A percentile compares a stretch with the other conserved stretches of the same genome.
Evolutionary conservation across 148 eudicot genomes (phyloP).

Genomic region (Silene uniflora): DNA sequence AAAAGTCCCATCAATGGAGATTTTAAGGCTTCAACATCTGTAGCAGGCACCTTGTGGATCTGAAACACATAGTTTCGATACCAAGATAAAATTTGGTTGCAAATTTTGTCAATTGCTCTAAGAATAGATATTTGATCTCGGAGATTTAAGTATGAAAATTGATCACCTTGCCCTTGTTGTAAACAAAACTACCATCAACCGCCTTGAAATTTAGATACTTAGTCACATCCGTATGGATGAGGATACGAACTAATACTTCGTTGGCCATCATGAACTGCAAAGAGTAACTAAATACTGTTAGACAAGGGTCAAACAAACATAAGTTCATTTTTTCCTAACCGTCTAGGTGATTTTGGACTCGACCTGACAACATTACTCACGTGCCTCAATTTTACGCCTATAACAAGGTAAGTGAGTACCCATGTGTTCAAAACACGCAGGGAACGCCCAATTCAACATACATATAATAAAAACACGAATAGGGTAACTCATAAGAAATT

Average conservation of each 20-base stretch:
- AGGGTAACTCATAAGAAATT: too few relatives aligned
- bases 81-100: neutral
- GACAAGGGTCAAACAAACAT: neutral
- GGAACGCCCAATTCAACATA: too few relatives aligned
- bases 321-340: too few relatives aligned
- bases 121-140: neutral
- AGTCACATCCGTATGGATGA: conserved; percentile 74
- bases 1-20: conserved; percentile 78
- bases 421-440: too few relatives aligned
- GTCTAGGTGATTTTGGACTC: too few relatives aligned
- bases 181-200: conserved; percentile 86
- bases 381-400: too few relatives aligned
- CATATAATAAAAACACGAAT: too few relatives aligned
- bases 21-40: conserved; percentile 78
- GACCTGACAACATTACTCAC: too few relatives aligned
- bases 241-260: conserved; percentile 65
- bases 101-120: neutral
- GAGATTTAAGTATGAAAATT: neutral
- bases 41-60: conserved; percentile 90
- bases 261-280: conserved; percentile 87
- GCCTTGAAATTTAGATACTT: conserved; percentile 83
- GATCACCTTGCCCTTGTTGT: conserved; percentile 83
- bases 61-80: conserved; percentile 18
- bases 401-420: too few relatives aligned
- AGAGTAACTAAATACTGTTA: neutral